Conservation (phyloP, 2,329 filamentous ascomycete species). For the Geosmithia putterillii region DNA sequence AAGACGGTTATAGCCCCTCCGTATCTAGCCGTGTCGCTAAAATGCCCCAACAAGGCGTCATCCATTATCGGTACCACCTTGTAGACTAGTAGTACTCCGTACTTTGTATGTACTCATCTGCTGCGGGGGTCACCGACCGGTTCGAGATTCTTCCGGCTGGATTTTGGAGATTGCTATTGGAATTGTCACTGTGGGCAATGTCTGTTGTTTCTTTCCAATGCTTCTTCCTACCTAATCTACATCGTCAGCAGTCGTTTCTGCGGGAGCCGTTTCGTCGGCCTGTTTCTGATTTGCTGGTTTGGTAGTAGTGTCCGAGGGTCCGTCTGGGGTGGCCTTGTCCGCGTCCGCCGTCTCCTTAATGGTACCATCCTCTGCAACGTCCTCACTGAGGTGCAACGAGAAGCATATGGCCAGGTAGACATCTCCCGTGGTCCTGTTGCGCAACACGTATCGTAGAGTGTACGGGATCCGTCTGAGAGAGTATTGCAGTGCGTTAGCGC, state of each 20-base stretch:
- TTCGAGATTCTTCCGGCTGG: too few species aligned
- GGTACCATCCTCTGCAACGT: constrained; percentile 46
- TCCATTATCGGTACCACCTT: too few species aligned
- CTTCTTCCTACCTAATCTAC: constrained; percentile 21
- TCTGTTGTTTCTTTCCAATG: not conserved
- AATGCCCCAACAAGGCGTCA: too few species aligned
- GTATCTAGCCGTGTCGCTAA: not conserved
- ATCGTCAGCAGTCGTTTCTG: constrained; percentile 24
- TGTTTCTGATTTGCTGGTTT: constrained; percentile 22
- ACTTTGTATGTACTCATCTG: too few species aligned
- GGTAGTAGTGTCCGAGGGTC: constrained; percentile 24
- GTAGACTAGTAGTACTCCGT: too few species aligned
- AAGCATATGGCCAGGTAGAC: constrained; percentile 76
- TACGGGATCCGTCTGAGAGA: constrained; percentile 39
- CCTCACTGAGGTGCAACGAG: constrained; percentile 58
- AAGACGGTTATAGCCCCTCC: not conserved
- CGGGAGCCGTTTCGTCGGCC: constrained; percentile 7
- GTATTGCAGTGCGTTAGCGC: constrained; percentile 1
- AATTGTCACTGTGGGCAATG: not conserved
- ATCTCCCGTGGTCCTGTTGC: constrained; percentile 61
- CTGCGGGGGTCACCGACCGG: too few species aligned
- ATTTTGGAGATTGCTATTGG: too few species aligned
- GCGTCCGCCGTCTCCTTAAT: constrained; percentile 28
- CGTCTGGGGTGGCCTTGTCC: constrained; percentile 15
- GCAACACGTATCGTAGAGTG: constrained; percentile 81